Conservation (phyloP, 331 rosid species). For the Malus hybrid region DNA sequence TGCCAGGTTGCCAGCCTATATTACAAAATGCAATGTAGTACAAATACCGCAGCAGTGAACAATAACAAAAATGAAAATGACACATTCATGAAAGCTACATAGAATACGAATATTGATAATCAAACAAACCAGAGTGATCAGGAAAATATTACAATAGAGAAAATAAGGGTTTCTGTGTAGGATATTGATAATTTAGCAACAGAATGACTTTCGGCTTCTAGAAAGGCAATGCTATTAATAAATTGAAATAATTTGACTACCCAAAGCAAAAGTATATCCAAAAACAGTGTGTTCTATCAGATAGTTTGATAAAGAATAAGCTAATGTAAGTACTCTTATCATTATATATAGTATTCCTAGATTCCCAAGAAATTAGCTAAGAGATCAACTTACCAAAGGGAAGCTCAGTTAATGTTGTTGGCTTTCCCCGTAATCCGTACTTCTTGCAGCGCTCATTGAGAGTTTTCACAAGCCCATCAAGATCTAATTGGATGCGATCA, state of each 20-base stretch:
- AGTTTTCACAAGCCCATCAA: background rate
- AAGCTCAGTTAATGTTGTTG: too few species aligned
- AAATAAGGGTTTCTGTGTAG: background rate
- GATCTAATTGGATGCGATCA: too few species aligned
- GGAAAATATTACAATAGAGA: background rate
- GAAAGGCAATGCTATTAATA: background rate
- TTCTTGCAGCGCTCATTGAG: too few species aligned
- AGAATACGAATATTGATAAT: background rate
- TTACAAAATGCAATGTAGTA: conserved; percentile 31
- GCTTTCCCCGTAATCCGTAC: too few species aligned
- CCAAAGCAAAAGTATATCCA: too few species aligned
- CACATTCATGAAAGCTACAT: background rate
- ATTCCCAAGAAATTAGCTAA: too few species aligned
- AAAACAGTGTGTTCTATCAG: too few species aligned
- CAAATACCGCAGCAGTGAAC: background rate
- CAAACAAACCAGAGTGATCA: background rate
- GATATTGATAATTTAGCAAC: background rate
- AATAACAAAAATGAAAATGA: background rate
- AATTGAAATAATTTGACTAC: background rate
- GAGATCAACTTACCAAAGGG: too few species aligned
- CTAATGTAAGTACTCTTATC: too few species aligned
- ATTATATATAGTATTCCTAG: too few species aligned
- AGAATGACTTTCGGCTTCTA: background rate
- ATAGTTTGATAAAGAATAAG: too few species aligned
- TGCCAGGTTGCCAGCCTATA: too few species aligned